Evolutionary conservation across 768 basidiomycete genomes (phyloP), one percentile per base, ranked within the genome.

Genomic region (Tulasnella sp.): DNA sequence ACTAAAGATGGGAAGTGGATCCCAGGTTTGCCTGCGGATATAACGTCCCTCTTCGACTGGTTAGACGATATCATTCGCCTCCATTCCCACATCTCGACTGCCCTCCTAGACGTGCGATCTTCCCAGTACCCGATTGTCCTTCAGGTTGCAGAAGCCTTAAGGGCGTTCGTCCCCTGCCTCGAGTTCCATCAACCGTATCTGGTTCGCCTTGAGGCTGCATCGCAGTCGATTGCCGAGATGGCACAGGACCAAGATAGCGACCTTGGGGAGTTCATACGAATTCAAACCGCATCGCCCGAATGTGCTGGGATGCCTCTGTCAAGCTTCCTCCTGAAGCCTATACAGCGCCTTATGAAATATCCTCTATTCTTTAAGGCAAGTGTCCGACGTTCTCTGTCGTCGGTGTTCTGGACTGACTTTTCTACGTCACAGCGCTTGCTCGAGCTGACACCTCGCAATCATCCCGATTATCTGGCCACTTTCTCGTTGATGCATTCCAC

Each of bases 141-240:
- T 67, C 79, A 83, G 19, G 79, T 94, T 35, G 88, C 90, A 8
- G 85, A 86, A 12, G 79, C 83, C 0, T 79, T 95, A 35, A 82
- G 86, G 6, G 78, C 81, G 1, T 90, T 90, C 77, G 84, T 94
- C 16, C 81, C 86, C 1, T 84, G 83, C 62, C 80, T 94, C 37
- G 91, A 95, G 78, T 86, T 92, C 9, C 92, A 97, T 76, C 92
- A 94, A 78, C 90, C 92, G 22, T 96, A 95, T 79, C 81, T 96
- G 5, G 88, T 91, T 19, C 83, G 87, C 62, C 83, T 95, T 40
- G 88, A 89, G 62, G 83, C 83, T 40, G 86, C 89, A 0, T 84
- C 85, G 0, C 78, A 82, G 17, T 77, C 83, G 71, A 86, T 91
- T 47, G 84, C 86, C 63, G 77, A 79, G 22, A 80, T 89, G 75